These are phyloP conservation scores for Phalaenopsis aphrodite DNA, from an alignment of 106 monocot species.

Conservation along the genomic window DNA sequence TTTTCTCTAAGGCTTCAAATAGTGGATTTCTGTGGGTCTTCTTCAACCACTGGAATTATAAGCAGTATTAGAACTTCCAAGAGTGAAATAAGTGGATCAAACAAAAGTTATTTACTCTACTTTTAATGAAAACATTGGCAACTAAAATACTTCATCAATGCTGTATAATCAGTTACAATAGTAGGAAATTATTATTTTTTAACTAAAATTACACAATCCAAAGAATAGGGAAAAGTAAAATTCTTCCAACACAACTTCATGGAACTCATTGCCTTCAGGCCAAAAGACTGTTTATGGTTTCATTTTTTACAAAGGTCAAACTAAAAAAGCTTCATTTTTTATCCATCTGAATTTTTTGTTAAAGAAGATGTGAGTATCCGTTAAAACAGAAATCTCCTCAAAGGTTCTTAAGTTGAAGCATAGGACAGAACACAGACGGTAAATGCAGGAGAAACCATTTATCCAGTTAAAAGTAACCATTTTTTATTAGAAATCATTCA, in stretches of 20 bases:
- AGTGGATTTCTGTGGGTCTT: slow-evolving; percentile 84
- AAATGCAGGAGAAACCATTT: no score
- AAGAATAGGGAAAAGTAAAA: not conserved
- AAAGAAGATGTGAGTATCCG: no score
- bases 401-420: no score
- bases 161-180: not conserved
- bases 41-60: slow-evolving; percentile 80
- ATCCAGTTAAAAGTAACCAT: no score
- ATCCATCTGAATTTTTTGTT: no score
- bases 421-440: no score
- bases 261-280: not conserved
- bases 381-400: no score
- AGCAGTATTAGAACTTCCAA: not conserved
- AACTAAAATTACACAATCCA: not conserved
- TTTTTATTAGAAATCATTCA: no score
- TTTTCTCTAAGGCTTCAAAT: slow-evolving; percentile 88
- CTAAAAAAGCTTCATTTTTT: no score
- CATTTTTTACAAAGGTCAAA: not conserved
- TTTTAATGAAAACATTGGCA: not conserved
- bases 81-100: not conserved
- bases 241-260: not conserved
- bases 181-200: not conserved
- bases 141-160: not conserved
- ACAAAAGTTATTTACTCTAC: not conserved
- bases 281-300: not conserved